Evolutionary conservation across 1,284 basidiomycete genomes (phyloP).

Genomic region (Leucoagaricus sp.): DNA sequence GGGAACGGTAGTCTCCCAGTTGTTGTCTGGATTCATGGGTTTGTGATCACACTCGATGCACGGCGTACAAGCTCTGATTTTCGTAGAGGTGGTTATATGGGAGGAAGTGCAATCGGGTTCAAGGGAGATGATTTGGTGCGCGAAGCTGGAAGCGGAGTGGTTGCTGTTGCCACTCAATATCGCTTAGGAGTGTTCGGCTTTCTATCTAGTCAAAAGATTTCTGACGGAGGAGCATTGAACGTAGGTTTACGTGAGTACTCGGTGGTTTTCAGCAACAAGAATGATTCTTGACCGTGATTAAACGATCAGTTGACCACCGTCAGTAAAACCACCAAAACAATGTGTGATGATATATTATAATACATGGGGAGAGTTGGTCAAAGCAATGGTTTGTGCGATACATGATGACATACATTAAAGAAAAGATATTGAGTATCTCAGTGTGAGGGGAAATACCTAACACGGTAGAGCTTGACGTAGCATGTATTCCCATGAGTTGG

Average conservation of each 20-base stretch:
- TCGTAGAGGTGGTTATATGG: constrained; percentile 30
- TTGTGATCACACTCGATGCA: background rate
- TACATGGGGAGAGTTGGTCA: too few relatives aligned
- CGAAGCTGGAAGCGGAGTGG: constrained; percentile 28
- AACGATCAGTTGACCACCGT: too few relatives aligned
- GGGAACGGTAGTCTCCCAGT: constrained; percentile 31
- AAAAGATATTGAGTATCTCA: too few relatives aligned
- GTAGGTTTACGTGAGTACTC: constrained; percentile 35
- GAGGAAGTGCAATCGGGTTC: constrained; percentile 23
- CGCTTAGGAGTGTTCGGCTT: constrained; percentile 44
- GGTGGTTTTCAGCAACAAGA: background rate
- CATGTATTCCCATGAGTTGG: too few relatives aligned
- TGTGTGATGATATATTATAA: too few relatives aligned
- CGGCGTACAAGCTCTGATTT: background rate
- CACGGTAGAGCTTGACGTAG: too few relatives aligned
- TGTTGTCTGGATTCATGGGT: constrained; percentile 33
- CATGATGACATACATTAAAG: too few relatives aligned
- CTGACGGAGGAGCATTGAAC: constrained; percentile 35
- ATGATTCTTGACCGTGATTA: too few relatives aligned
- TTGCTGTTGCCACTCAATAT: constrained; percentile 32
- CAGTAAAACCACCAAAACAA: too few relatives aligned
- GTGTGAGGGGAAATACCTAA: too few relatives aligned
- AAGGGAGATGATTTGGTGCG: constrained; percentile 27
- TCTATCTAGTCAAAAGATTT: constrained; percentile 34
- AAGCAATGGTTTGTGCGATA: too few relatives aligned